Evolutionary conservation across 2,329 filamentous ascomycete species (phyloP).

Genomic region (Cercospora zeina): DNA sequence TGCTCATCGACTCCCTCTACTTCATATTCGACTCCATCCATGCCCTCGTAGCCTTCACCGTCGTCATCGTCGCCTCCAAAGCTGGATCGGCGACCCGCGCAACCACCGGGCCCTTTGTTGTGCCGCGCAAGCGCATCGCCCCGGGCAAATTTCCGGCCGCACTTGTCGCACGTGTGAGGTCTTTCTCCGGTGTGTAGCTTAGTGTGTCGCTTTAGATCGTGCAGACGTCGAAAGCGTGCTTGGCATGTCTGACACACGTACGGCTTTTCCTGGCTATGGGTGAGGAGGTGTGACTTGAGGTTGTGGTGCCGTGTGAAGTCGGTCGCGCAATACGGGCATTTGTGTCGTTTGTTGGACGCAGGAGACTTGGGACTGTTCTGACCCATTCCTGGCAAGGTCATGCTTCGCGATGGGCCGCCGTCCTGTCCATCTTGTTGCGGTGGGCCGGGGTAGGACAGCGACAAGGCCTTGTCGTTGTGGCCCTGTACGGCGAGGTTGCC

Average conservation of each 20-base stretch:
- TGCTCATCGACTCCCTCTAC: constrained; percentile 61
- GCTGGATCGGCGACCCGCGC: constrained; percentile 85
- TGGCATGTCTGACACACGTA: constrained; percentile 93
- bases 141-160: constrained; percentile 89
- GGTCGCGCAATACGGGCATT: constrained; percentile 93
- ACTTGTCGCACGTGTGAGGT: constrained; percentile 91
- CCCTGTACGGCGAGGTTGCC: constrained; percentile 31
- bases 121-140: constrained; percentile 93
- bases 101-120: constrained; percentile 92
- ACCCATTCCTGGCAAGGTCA: constrained; percentile 54
- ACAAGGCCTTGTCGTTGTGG: constrained; percentile 56
- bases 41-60: constrained; percentile 51
- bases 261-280: constrained; percentile 97
- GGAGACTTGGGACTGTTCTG: constrained; percentile 65
- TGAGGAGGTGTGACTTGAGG: constrained; percentile 93
- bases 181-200: constrained; percentile 97
- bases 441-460: constrained; percentile 66
- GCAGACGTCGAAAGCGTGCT: constrained; percentile 85
- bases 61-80: constrained; percentile 76
- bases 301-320: constrained; percentile 98
- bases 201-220: constrained; percentile 92
- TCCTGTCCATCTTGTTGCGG: constrained; percentile 50
- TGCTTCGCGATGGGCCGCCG: constrained; percentile 57
- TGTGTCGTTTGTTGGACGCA: constrained; percentile 74
- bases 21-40: constrained; percentile 66